phyloP scores from a whole-genome alignment of 352 stramenopile species.

The Pythium myriotylum region DNA sequence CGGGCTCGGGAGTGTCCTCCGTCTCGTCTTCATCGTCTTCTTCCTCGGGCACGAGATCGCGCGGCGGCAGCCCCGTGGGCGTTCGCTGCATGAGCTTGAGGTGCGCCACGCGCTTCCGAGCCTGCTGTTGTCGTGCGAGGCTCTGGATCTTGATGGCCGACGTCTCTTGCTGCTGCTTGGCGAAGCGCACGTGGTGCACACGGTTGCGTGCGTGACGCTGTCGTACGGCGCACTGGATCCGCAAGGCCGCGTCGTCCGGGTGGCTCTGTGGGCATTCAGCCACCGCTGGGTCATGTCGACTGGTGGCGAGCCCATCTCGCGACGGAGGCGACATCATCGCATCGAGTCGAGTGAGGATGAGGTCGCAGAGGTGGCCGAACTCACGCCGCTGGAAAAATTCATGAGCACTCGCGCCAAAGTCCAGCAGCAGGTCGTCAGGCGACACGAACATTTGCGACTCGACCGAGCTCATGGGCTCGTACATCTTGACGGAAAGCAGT shows the following conservation, averaged over 20 bases:
- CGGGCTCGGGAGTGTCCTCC: not conserved
- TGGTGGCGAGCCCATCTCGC: conserved; percentile 15
- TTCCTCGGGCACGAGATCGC: not conserved
- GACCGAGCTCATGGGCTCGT: conserved; percentile 77
- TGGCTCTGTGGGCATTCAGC: conserved; percentile 17
- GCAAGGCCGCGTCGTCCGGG: not conserved
- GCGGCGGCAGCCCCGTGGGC: conserved; percentile 31
- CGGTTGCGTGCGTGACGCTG: conserved; percentile 37
- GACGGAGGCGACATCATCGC: conserved; percentile 42
- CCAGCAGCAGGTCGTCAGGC: conserved; percentile 48
- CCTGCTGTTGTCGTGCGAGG: conserved; percentile 46
- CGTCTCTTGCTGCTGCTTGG: conserved; percentile 12
- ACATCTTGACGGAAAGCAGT: conserved; percentile 70
- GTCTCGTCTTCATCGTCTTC: conserved; percentile 10
- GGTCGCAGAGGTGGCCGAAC: conserved; percentile 58
- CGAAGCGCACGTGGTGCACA: conserved; percentile 34
- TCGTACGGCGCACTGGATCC: conserved; percentile 58
- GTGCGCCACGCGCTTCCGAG: conserved; percentile 38
- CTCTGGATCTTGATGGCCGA: conserved; percentile 42
- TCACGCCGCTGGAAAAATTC: conserved; percentile 47
- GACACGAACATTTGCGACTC: conserved; percentile 73
- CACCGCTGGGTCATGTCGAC: conserved; percentile 19
- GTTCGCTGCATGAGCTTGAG: conserved; percentile 33
- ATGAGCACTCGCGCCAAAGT: conserved; percentile 53
- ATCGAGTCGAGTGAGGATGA: conserved; percentile 64